A percentile compares a stretch with the other conserved stretches of the same genome.
phyloP scores from a whole-genome alignment of 2,329 filamentous ascomycete species.

The Juglanconis oblonga region DNA sequence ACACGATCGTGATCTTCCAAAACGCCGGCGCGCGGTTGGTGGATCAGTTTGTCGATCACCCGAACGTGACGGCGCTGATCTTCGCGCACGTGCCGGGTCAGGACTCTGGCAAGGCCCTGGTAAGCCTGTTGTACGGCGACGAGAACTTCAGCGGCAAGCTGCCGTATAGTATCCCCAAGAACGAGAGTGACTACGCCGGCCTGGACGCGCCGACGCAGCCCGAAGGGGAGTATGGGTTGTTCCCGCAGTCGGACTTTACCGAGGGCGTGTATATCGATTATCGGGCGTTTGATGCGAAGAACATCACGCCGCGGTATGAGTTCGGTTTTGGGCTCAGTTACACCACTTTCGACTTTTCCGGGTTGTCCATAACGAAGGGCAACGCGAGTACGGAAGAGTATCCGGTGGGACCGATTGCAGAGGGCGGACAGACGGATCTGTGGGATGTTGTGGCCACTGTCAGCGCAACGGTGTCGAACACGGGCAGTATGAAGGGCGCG shows the following conservation, averaged over 20 bases:
- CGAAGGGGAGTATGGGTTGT: slow-evolving; percentile 49
- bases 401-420: slow-evolving; percentile 36
- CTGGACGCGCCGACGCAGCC: slow-evolving; percentile 36
- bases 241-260: slow-evolving; percentile 46
- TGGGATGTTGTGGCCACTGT: slow-evolving; percentile 44
- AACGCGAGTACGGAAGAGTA: slow-evolving; percentile 29
- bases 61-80: slow-evolving; percentile 61
- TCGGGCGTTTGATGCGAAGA: slow-evolving; percentile 48
- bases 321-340: slow-evolving; percentile 57
- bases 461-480: slow-evolving; percentile 29
- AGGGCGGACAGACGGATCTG: slow-evolving; percentile 44
- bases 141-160: slow-evolving; percentile 55
- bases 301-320: slow-evolving; percentile 48
- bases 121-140: slow-evolving; percentile 55
- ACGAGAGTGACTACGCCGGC: slow-evolving; percentile 51
- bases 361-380: slow-evolving; percentile 32
- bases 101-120: slow-evolving; percentile 54
- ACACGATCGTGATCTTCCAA: slow-evolving; percentile 64
- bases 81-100: slow-evolving; percentile 64
- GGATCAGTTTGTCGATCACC: slow-evolving; percentile 58
- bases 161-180: slow-evolving; percentile 57
- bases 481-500: slow-evolving; percentile 33
- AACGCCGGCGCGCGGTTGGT: slow-evolving; percentile 60
- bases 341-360: slow-evolving; percentile 47
- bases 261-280: slow-evolving; percentile 53